Percentiles rank a stretch among this genome's conserved stretches.
Evolutionary conservation across 768 basidiomycete species (phyloP).

Genomic region (Hygrocybe punicea): DNA sequence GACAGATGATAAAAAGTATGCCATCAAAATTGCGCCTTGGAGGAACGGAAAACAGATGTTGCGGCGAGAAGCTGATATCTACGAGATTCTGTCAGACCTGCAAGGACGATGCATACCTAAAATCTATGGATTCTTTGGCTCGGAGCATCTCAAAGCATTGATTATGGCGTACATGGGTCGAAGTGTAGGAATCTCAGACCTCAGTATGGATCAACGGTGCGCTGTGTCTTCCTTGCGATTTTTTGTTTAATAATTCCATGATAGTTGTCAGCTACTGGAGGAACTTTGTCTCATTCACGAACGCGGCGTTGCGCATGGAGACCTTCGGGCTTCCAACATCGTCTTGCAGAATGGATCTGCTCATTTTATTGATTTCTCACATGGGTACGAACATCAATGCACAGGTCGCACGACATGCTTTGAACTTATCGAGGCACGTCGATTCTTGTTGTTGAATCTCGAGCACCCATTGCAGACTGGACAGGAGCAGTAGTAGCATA

Average conservation of each 20-base stretch:
- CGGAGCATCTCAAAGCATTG: conserved; percentile 4
- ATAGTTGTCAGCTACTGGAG: conserved; percentile 1
- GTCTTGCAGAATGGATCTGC: conserved; percentile 5
- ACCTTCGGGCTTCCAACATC: conserved; percentile 3
- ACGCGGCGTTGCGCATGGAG: neutral
- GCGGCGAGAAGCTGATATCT: conserved; percentile 5
- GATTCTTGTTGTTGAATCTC: conserved; percentile 2
- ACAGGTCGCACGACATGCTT: conserved; percentile 2
- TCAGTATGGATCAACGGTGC: conserved; percentile 3
- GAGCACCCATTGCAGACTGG: conserved; percentile 1
- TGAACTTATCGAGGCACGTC: conserved; percentile 3
- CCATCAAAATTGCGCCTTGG: conserved; percentile 3
- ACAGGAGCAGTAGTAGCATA: neutral
- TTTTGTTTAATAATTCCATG: conserved; percentile 2
- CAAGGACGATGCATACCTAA: neutral
- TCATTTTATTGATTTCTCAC: conserved; percentile 4
- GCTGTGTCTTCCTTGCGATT: neutral
- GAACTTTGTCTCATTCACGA: conserved; percentile 4
- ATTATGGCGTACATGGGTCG: conserved; percentile 4
- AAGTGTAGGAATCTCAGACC: conserved; percentile 3
- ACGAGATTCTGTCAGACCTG: conserved; percentile 3
- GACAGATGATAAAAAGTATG: neutral
- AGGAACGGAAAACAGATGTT: conserved; percentile 4
- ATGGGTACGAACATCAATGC: conserved; percentile 3
- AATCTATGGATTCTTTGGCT: conserved; percentile 4